Conservation (phyloP, 345 rosid species). For the Citrus unshiu region DNA sequence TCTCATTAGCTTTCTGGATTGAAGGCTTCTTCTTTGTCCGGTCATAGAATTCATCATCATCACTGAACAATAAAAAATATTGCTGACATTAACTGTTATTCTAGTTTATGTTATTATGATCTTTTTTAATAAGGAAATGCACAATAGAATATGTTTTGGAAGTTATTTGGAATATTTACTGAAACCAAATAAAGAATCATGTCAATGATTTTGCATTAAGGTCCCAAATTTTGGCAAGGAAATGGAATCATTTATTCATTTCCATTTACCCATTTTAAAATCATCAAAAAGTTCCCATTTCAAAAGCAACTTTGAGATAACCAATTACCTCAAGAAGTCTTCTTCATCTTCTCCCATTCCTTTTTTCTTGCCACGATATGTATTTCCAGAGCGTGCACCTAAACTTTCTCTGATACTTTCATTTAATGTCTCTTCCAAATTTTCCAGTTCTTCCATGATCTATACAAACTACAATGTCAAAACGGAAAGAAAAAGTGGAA, state of each 20-base stretch:
- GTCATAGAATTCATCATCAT: constrained; percentile 95
- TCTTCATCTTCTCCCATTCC: constrained; percentile 65
- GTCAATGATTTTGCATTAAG: not conserved
- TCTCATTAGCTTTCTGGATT: constrained; percentile 48
- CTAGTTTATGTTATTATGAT: not conserved
- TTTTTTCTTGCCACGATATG: constrained; percentile 45
- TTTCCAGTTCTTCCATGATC: constrained; percentile 94
- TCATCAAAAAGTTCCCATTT: constrained; percentile 4
- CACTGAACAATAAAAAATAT: constrained; percentile 40
- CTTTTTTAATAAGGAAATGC: not conserved
- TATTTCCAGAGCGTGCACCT: constrained; percentile 69
- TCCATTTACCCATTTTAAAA: not conserved
- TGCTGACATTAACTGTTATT: constrained; percentile 5
- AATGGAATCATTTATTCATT: not conserved
- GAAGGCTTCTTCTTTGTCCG: constrained; percentile 77
- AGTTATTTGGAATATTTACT: not conserved
- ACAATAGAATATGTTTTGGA: not conserved
- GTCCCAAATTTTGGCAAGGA: not conserved
- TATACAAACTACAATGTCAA: constrained; percentile 21
- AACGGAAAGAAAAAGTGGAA: not conserved
- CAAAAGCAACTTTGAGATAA: constrained; percentile 2
- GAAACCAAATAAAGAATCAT: not conserved
- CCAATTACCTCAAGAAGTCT: constrained; percentile 53
- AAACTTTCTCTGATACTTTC: constrained; percentile 93
- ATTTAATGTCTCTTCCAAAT: constrained; percentile 91